A percentile compares a stretch with the other conserved stretches of the same genome.
Evolutionary conservation across 2,329 filamentous ascomycete genomes (phyloP).

Genomic region (Colletotrichum paranaense): DNA sequence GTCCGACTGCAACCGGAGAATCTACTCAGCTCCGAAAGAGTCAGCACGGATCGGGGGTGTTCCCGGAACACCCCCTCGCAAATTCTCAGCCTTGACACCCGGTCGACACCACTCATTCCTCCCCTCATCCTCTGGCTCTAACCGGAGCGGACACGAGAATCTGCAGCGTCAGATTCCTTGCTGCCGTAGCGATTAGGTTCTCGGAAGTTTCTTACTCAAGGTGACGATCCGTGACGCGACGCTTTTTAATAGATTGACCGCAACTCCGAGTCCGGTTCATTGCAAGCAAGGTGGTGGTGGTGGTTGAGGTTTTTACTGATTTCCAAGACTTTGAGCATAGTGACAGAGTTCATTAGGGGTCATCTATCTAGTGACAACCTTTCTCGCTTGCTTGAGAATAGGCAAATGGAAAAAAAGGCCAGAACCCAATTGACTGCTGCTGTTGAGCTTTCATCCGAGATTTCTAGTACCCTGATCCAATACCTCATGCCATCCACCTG

Average conservation of each 20-base stretch:
- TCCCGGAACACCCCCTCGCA: background rate
- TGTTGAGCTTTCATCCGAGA: constrained; percentile 10
- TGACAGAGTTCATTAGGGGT: constrained; percentile 21
- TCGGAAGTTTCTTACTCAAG: background rate
- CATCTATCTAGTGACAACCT: constrained; percentile 27
- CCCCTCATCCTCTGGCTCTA: background rate
- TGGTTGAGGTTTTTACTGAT: too few relatives aligned
- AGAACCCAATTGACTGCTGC: background rate
- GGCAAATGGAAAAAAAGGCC: background rate
- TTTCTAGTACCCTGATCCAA: constrained; percentile 17
- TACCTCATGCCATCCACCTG: constrained; percentile 4
- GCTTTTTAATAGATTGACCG: background rate
- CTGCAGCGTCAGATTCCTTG: background rate
- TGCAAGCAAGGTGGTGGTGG: background rate
- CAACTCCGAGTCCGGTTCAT: background rate
- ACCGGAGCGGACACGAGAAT: background rate
- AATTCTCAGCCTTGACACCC: constrained; percentile 9
- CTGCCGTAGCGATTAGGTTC: background rate
- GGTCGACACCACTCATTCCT: constrained; percentile 6
- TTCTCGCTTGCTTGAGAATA: constrained; percentile 15
- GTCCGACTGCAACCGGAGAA: constrained; percentile 12
- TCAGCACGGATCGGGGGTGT: constrained; percentile 13
- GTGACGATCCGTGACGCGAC: background rate
- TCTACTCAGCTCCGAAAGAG: background rate
- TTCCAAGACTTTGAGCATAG: background rate